Evolutionary conservation across 768 basidiomycete genomes (phyloP), one percentile per base, ranked within the genome.

Genomic region (Mycena kentingensis): DNA sequence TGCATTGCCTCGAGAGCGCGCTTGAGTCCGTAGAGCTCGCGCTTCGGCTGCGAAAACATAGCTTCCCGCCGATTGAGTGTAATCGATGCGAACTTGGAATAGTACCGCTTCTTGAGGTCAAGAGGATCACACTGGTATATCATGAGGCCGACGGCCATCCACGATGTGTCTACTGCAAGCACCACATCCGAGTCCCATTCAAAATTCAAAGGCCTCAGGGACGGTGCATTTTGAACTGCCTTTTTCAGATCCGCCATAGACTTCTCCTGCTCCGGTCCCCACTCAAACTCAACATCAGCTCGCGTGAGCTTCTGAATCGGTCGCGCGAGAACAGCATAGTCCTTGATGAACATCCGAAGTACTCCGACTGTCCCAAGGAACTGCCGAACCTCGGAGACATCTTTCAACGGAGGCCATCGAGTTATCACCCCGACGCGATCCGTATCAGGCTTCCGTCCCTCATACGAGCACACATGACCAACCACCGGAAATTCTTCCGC

Each of bases 11-110:
- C 45, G 0, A 72, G 28, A 0, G 64, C 64, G n/a, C 56, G 45
- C 21, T 60, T 71, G 0, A 77, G 31, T 0, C 76, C 70, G 41
- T 66, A 77, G 0, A 77, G 48, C 54, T 78, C 74, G 0, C 67
- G 21, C 36, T 80, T 79, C 0, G 72, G 64, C 45, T 76, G 74
- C 1, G 71, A 73, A 46, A 65, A 74, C 0, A 60, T 24, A 1
- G 61, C 46, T 57, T 75, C 70, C 2, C 67, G 25, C 0, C 67
- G 65, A 24, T 73, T 73, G 16, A 76, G 61, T 0, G 67, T 56
- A 1, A 78, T 72, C 0, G 72, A 77, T 0, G 73, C 65, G 37
- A 76, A 79, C 0, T 61, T 52, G 0, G 64, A 58, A 24, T 64
- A 73, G 13, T 61, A 59, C 0, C 59, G 54, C 12, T 55, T 52